A percentile compares a stretch with the other conserved stretches of the same genome.
phyloP scores from a whole-genome alignment of 768 basidiomycete species.

The Cubamyces sp. region DNA sequence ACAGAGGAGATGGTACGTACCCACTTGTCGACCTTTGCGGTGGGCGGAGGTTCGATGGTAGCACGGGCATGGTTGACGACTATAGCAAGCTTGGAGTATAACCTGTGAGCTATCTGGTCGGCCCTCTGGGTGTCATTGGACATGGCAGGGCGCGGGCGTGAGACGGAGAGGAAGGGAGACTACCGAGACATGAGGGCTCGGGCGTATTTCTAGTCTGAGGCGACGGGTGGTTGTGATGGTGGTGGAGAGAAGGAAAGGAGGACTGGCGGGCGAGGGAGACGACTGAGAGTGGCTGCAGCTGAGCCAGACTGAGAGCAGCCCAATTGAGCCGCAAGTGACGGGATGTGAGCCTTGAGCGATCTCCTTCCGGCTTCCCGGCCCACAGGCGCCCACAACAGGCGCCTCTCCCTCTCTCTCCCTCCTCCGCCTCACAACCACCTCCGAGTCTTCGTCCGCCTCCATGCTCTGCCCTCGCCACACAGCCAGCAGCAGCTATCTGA shows the following conservation, averaged over 20 bases:
- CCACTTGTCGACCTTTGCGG: constrained; percentile 78
- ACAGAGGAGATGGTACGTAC: constrained; percentile 43
- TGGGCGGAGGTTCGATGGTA: constrained; percentile 50
- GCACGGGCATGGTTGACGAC: constrained; percentile 74
- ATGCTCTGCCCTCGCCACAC: neutral
- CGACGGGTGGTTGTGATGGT: constrained; percentile 18
- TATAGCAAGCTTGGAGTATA: constrained; percentile 82
- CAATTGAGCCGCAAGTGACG: neutral
- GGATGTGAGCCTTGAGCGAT: neutral
- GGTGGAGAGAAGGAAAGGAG: constrained; percentile 13
- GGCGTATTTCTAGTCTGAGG: constrained; percentile 20
- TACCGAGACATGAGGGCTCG: constrained; percentile 32
- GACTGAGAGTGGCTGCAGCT: neutral
- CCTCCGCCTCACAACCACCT: neutral
- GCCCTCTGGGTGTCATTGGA: constrained; percentile 66
- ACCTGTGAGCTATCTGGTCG: constrained; percentile 84
- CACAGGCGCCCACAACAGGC: constrained; percentile 10
- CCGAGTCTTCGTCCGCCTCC: neutral
- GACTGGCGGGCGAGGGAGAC: constrained; percentile 6
- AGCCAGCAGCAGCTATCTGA: neutral
- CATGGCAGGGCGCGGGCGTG: constrained; percentile 42
- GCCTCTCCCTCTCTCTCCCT: neutral
- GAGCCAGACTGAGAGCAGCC: neutral
- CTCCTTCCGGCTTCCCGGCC: constrained; percentile 19
- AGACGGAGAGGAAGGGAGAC: constrained; percentile 22